phyloP scores from a whole-genome alignment of 257 asterid genomes.

The Echium plantagineum region DNA sequence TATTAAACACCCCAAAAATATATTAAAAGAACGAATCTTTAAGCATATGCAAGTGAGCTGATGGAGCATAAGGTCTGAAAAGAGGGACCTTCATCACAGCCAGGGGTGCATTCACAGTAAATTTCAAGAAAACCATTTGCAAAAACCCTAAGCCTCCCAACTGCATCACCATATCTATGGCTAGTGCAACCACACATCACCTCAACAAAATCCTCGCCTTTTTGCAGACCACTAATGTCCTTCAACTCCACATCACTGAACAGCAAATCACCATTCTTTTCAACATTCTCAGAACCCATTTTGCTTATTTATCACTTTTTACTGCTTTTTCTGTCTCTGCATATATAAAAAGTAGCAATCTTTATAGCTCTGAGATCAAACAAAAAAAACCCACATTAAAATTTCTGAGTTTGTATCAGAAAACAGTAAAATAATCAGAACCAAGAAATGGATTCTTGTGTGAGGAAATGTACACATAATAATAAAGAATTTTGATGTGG shows the following conservation, averaged over 20 bases:
- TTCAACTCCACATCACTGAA: not conserved
- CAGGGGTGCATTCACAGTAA: conserved; percentile 50
- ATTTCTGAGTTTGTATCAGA: not conserved
- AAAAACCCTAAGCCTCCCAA: conserved; percentile 52
- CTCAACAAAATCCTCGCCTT: conserved; percentile 18
- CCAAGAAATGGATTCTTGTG: not conserved
- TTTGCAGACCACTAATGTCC: not conserved
- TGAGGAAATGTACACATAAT: no score
- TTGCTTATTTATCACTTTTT: not conserved
- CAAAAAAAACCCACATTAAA: not conserved
- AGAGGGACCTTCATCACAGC: conserved; percentile 39
- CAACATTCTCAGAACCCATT: not conserved
- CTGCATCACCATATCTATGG: conserved; percentile 56
- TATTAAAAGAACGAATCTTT: not conserved
- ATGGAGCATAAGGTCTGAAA: not conserved
- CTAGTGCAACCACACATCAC: conserved; percentile 59
- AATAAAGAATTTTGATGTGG: no score
- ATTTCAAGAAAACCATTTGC: conserved; percentile 41
- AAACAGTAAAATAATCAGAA: not conserved
- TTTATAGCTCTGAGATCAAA: not conserved
- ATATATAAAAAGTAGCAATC: not conserved
- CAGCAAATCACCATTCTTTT: not conserved
- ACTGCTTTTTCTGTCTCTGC: not conserved
- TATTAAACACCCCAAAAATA: not conserved
- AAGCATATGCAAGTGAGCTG: not conserved